Base-by-base conservation (phyloP, 2,329 filamentous ascomycete genomes). In the Ceratocystis cubensis region DNA sequence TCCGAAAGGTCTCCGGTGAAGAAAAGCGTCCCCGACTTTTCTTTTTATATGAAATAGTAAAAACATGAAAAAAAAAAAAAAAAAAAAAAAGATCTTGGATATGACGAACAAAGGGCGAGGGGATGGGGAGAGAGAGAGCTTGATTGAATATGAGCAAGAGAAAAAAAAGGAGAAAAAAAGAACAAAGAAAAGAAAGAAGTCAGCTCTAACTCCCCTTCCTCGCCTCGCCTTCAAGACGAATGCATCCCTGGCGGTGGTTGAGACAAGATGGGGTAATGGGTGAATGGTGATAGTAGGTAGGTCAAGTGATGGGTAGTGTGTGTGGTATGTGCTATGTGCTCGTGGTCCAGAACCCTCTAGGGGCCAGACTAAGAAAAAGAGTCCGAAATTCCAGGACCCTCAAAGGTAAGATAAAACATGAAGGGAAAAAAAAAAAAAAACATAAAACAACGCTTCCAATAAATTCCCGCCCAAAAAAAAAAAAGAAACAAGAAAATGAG, bases 361-460 rank as follows among this genome's bases (percentile, higher is more conserved):
- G 20, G 56, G 56, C 28, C 30, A 10, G 56, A 59, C 28, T 37
- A 59, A 37, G 4, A 13, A 59, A 59, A 59, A 33, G 30, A 59
- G 10, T 1, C 56, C 28, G 17, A 59, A 59, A 33, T 59, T 20
- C 56, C 13, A 20, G 25, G 30, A 30, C 56, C 28, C 56, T 37
- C 25, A 5, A 30, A 17, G 8, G 15, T 15, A n/a, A 57, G 30
- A 37, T 10, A 37, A 37, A 37, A 59, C 28, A 57, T 3, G 8
- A 10, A 59, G n/a, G 1, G 2, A 37, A 59, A 37, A 20, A 20
- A 6, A 37, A 59, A 33, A 57, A 8, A n/a, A 28, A 59, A 59
- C 13, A 59, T 59, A 59, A 59, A 59, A 59, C 56, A 59, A 37
- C 56, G 56, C 56, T 59, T 59, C 17, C 28, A 28, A 37, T 30